Evolutionary conservation across 352 stramenopile genomes (phyloP).

Genomic region (Hyaloperonospora arabidopsidis): DNA sequence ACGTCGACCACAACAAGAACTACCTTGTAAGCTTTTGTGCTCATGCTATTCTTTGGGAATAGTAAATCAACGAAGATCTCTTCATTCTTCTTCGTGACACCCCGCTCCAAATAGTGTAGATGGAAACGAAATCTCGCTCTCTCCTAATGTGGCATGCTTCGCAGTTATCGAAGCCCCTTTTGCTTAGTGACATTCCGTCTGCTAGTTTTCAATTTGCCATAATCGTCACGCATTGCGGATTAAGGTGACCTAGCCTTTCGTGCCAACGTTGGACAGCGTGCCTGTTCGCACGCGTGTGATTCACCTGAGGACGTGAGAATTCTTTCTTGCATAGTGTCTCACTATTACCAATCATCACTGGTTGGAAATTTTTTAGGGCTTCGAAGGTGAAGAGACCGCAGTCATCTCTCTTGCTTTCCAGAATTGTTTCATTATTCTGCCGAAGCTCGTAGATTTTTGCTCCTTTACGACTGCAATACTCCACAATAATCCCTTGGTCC

Average conservation of each 20-base stretch:
- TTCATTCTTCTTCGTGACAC: not conserved
- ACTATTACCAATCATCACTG: no score
- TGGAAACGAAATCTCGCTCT: not conserved
- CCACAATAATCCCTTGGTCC: no score
- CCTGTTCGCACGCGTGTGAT: no score
- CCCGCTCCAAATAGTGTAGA: not conserved
- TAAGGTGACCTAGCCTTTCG: not conserved
- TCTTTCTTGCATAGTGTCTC: no score
- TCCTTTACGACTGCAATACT: no score
- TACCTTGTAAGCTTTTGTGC: not conserved
- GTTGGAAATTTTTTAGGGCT: no score
- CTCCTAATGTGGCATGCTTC: not conserved
- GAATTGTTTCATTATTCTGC: no score
- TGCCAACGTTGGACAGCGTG: not conserved
- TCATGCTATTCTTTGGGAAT: not conserved
- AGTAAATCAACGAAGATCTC: not conserved
- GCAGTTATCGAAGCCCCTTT: not conserved
- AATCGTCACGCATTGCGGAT: not conserved
- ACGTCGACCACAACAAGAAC: not conserved
- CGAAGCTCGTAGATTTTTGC: no score
- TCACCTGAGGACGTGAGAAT: no score
- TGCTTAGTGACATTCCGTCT: not conserved
- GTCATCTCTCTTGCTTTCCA: no score
- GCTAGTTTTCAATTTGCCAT: not conserved
- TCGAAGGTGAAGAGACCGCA: no score